These are phyloP conservation scores for Microdochium trichocladiopsis DNA, from an alignment of 2,329 filamentous ascomycete genomes.

Conservation along the genomic window DNA sequence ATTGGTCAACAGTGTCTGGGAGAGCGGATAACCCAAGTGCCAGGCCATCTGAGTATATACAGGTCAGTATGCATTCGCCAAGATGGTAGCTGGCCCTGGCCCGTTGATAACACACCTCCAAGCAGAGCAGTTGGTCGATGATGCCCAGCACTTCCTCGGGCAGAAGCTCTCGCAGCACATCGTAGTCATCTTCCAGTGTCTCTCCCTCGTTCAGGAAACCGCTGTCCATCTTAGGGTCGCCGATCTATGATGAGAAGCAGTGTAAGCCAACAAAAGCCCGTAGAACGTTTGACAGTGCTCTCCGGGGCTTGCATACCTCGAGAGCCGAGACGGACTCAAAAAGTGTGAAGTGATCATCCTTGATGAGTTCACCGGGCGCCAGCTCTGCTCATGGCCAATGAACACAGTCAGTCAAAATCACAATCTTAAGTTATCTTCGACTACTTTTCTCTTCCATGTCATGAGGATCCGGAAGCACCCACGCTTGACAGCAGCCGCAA, in stretches of 20 bases:
- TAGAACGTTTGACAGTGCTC: background rate
- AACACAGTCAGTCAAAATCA: background rate
- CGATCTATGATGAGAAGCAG: slow-evolving; percentile 57
- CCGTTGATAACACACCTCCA: slow-evolving; percentile 55
- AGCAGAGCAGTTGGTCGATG: slow-evolving; percentile 85
- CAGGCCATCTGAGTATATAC: slow-evolving; percentile 67
- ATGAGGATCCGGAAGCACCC: slow-evolving; percentile 13
- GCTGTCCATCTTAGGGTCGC: slow-evolving; percentile 99
- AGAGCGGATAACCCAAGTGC: slow-evolving; percentile 92
- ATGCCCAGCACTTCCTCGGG: slow-evolving; percentile 83
- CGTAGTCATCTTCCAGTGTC: slow-evolving; percentile 76
- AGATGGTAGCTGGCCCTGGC: background rate
- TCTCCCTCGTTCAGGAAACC: slow-evolving; percentile 74
- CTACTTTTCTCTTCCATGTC: too few relatives aligned
- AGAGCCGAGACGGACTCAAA: slow-evolving; percentile 89
- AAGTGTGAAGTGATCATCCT: slow-evolving; percentile 89
- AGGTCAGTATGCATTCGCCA: background rate
- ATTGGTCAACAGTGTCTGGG: slow-evolving; percentile 90
- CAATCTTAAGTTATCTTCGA: background rate
- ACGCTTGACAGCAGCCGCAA: slow-evolving; percentile 47
- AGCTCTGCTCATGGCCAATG: slow-evolving; percentile 46
- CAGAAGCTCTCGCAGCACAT: slow-evolving; percentile 59
- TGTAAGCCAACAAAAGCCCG: background rate
- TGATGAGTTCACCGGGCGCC: slow-evolving; percentile 74
- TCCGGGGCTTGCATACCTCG: slow-evolving; percentile 49